Percentiles rank a stretch among this genome's conserved stretches.
Conservation (phyloP, 1,139 yeast species). For the Yamadazyma blattariae region DNA sequence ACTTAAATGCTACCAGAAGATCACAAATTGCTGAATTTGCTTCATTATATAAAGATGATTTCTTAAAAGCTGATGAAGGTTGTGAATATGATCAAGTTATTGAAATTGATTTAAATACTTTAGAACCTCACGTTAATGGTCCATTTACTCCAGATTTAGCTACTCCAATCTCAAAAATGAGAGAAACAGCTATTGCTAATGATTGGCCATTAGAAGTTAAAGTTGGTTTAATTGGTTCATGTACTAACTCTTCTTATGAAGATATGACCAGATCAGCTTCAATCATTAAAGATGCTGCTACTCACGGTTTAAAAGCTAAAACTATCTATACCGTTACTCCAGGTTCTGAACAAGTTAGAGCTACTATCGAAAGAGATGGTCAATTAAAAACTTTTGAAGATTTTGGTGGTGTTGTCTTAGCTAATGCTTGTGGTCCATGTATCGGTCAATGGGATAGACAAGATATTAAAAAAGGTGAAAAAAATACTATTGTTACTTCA, state of each 20-base stretch:
- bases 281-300: slow-evolving; percentile 78
- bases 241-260: slow-evolving; percentile 96
- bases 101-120: slow-evolving; percentile 68
- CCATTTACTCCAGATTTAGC: slow-evolving; percentile 95
- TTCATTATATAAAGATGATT: slow-evolving; percentile 41
- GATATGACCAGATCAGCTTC: slow-evolving; percentile 96
- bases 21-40: slow-evolving; percentile 80
- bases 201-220: slow-evolving; percentile 80
- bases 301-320: slow-evolving; percentile 86
- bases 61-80: slow-evolving; percentile 75
- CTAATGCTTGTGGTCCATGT: slow-evolving; percentile 99
- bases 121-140: slow-evolving; percentile 91
- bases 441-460: slow-evolving; percentile 99
- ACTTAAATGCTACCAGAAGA: slow-evolving; percentile 78
- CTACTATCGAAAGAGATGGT: slow-evolving; percentile 95
- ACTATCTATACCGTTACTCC: slow-evolving; percentile 94
- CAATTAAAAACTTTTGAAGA: slow-evolving; percentile 72
- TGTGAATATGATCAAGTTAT: slow-evolving; percentile 82
- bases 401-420: slow-evolving; percentile 86
- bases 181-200: slow-evolving; percentile 58
- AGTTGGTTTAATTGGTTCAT: slow-evolving; percentile 95
- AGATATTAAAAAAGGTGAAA: slow-evolving; percentile 95
- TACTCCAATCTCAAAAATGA: slow-evolving; percentile 76
- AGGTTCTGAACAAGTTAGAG: slow-evolving; percentile 98
- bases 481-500: slow-evolving; percentile 96